Conservation (phyloP, 2,329 filamentous ascomycete genomes). For the Ceratocystis variospora region DNA sequence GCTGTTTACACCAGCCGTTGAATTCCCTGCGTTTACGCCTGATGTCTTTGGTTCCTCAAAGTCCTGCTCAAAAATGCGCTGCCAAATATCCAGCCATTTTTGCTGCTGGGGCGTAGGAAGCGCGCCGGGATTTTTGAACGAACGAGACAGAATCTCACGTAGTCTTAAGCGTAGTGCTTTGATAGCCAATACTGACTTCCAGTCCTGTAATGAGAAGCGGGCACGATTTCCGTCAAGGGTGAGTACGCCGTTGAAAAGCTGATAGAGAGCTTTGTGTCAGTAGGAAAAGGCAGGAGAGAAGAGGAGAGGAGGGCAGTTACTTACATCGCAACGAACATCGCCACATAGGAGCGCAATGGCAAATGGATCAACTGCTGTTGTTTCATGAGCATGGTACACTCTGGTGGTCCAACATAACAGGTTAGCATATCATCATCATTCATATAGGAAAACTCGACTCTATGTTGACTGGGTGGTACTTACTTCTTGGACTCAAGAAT, state of each 20-base stretch:
- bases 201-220: conserved; percentile 70
- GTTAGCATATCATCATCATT: background rate
- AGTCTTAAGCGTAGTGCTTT: conserved; percentile 64
- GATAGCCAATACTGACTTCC: conserved; percentile 82
- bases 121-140: conserved; percentile 55
- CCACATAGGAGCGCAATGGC: conserved; percentile 74
- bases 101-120: conserved; percentile 51
- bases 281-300: background rate
- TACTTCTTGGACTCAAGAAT: conserved; percentile 86
- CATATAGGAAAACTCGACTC: background rate
- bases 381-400: conserved; percentile 83
- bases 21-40: background rate
- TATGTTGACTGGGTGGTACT: conserved; percentile 25
- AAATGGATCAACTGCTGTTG: conserved; percentile 66
- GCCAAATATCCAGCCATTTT: conserved; percentile 63
- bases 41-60: conserved; percentile 14
- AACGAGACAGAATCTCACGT: conserved; percentile 57
- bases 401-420: conserved; percentile 27
- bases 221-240: conserved; percentile 77
- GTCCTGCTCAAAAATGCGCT: conserved; percentile 42
- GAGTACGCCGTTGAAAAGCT: conserved; percentile 79
- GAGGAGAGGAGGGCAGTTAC: conserved; percentile 21
- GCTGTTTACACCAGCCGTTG: background rate
- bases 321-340: conserved; percentile 72
- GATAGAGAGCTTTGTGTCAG: conserved; percentile 8